Conservation (phyloP, 2,329 filamentous ascomycete genomes). For the Apiospora koreana region DNA sequence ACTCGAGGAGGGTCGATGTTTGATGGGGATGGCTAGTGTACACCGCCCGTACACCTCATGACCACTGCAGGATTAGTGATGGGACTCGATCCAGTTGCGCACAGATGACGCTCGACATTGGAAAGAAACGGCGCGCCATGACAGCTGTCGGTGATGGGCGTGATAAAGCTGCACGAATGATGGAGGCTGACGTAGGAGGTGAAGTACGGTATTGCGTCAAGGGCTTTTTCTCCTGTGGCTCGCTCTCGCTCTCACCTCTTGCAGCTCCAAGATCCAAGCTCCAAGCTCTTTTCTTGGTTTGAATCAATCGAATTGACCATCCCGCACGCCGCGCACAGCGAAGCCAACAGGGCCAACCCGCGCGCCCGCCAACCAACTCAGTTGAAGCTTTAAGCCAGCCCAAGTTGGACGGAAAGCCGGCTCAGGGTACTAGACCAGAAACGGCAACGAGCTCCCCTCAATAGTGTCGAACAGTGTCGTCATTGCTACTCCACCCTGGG, state of each 20-base stretch:
- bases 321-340: conserved; percentile 1
- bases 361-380: background rate
- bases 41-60: background rate
- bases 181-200: background rate
- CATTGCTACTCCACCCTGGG: background rate
- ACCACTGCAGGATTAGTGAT: conserved; percentile 1
- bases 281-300: background rate
- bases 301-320: background rate
- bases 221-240: background rate
- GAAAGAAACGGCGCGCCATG: background rate
- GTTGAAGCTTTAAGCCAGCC: background rate
- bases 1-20: background rate
- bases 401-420: background rate
- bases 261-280: background rate
- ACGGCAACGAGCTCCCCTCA: background rate
- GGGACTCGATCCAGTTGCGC: background rate
- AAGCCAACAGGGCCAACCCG: background rate
- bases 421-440: background rate
- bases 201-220: background rate
- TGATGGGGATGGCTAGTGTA: background rate
- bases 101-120: background rate
- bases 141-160: background rate
- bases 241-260: background rate
- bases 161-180: background rate
- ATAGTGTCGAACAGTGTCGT: background rate